phyloP scores from a whole-genome alignment of 2,329 filamentous ascomycete species.

The Thermochaetoides dissita region DNA sequence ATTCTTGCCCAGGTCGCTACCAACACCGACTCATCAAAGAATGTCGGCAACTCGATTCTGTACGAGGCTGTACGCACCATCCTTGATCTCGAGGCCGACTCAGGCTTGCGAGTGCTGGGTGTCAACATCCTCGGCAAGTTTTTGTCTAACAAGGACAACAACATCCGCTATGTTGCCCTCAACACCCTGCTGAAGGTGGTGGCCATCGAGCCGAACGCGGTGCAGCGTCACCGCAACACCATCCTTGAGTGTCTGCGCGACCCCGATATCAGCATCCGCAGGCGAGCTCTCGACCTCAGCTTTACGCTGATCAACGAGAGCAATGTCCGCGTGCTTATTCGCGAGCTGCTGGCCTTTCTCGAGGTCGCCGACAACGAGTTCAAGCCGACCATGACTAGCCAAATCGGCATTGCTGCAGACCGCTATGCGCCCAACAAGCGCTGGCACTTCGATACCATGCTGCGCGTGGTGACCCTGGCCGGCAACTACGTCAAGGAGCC shows the following conservation, averaged over 20 bases:
- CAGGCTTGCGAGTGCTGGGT: constrained; percentile 80
- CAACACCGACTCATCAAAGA: constrained; percentile 96
- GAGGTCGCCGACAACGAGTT: constrained; percentile 98
- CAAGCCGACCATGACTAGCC: constrained; percentile 94
- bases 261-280: constrained; percentile 92
- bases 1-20: constrained; percentile 95
- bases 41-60: constrained; percentile 93
- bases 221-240: constrained; percentile 92
- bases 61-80: constrained; percentile 97
- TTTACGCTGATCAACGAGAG: constrained; percentile 96
- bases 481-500: constrained; percentile 97
- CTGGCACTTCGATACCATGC: constrained; percentile 97
- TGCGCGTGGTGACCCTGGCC: constrained; percentile 81
- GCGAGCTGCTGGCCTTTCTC: constrained; percentile 85
- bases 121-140: constrained; percentile 99
- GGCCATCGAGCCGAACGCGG: constrained; percentile 92
- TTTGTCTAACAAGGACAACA: constrained; percentile 96
- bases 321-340: constrained; percentile 85
- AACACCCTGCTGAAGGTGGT: constrained; percentile 98
- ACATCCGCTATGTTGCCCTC: constrained; percentile 93
- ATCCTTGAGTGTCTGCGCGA: constrained; percentile 92
- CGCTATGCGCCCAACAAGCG: constrained; percentile 92
- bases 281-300: constrained; percentile 89
- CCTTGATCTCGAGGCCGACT: constrained; percentile 94
- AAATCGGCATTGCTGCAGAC: constrained; percentile 94